These are phyloP conservation scores for Novymonas esmeraldas DNA, from an alignment of 208 protist species.

Conservation along the genomic window DNA sequence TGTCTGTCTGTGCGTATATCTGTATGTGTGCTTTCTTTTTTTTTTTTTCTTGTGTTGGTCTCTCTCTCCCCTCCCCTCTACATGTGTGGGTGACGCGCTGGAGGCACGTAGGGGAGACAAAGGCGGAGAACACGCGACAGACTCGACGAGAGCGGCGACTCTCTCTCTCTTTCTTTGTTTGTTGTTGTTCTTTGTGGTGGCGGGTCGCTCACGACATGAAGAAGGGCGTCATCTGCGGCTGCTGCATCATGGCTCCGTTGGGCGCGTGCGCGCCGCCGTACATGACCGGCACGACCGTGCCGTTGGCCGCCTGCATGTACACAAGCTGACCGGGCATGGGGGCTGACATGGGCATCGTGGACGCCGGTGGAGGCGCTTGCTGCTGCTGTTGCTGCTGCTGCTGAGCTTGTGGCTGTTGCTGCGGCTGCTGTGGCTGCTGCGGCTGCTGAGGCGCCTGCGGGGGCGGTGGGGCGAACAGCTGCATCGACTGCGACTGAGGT, in stretches of 20 bases:
- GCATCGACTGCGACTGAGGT: background rate
- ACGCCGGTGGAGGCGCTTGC: background rate
- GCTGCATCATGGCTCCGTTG: background rate
- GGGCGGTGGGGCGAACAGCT: background rate
- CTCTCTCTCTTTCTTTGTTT: too few species aligned
- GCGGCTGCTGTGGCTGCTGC: too few species aligned
- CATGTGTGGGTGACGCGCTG: too few species aligned
- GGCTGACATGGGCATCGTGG: background rate
- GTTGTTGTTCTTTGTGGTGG: too few species aligned
- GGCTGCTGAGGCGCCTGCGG: background rate
- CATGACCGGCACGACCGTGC: constrained; percentile 22
- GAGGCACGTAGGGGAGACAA: too few species aligned
- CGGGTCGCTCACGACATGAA: constrained; percentile 16
- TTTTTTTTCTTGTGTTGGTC: too few species aligned
- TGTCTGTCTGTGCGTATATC: too few species aligned
- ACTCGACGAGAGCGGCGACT: too few species aligned
- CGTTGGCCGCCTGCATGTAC: constrained; percentile 22
- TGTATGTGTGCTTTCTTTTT: too few species aligned
- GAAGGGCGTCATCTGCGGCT: constrained; percentile 15
- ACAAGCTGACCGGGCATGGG: constrained; percentile 10
- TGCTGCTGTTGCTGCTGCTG: background rate
- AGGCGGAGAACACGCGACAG: too few species aligned
- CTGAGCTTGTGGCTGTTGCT: background rate
- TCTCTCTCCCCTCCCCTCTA: too few species aligned
- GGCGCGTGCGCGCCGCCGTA: constrained; percentile 13